phyloP scores from a whole-genome alignment of 805 yeast genomes.

The Metschnikowia hibisci region DNA sequence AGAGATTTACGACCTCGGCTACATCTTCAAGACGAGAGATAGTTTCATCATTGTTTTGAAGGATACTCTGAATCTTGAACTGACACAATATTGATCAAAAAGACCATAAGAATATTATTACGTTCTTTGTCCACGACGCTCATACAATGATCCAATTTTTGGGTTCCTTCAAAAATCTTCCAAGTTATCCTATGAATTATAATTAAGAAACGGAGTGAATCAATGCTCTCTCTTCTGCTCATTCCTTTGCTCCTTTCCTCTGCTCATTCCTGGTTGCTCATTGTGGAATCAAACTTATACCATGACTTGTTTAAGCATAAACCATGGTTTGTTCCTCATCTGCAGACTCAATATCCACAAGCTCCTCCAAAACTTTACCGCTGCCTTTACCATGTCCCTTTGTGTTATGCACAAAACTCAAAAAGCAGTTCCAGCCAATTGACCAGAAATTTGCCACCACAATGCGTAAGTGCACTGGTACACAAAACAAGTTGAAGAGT shows the following conservation, averaged over 20 bases:
- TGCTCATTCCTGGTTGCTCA: neutral
- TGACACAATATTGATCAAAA: too few relatives aligned
- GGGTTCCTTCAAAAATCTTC: too few relatives aligned
- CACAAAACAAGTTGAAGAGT: constrained; percentile 32
- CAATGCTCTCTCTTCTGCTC: neutral
- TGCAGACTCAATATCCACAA: constrained; percentile 38
- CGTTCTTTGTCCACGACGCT: too few relatives aligned
- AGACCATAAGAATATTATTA: too few relatives aligned
- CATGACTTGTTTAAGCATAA: constrained; percentile 30
- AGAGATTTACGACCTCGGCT: too few relatives aligned
- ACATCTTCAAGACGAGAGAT: too few relatives aligned
- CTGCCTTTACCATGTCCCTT: constrained; percentile 37
- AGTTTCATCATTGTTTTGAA: too few relatives aligned
- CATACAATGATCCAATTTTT: too few relatives aligned
- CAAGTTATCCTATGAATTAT: too few relatives aligned
- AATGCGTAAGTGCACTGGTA: constrained; percentile 38
- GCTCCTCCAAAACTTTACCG: constrained; percentile 34
- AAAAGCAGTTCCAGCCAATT: constrained; percentile 41
- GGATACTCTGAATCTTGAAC: too few relatives aligned
- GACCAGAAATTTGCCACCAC: constrained; percentile 38
- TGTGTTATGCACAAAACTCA: constrained; percentile 48
- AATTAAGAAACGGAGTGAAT: too few relatives aligned
- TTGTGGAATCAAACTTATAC: constrained; percentile 19
- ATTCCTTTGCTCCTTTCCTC: neutral
- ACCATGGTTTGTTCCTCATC: constrained; percentile 34